Base-by-base conservation (phyloP, 768 basidiomycete genomes). In the Lactarius deliciosus region DNA sequence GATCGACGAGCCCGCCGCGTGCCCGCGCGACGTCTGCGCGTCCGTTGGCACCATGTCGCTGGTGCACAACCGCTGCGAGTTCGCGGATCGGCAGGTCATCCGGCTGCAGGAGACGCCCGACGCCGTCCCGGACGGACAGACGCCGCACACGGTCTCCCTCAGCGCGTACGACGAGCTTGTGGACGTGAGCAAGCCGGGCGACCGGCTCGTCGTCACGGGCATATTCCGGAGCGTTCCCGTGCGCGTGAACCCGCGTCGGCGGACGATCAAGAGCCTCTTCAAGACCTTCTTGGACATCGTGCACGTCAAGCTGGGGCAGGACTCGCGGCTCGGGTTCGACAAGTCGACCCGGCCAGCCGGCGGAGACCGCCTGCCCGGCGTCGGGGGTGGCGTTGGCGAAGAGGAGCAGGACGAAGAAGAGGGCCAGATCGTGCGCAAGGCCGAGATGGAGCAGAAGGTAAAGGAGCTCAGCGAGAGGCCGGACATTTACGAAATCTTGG, bases 131-230 rank as follows among this genome's bases (percentile, higher is more conserved):
- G 96, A 98, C 76, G 97, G 97, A 2, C 96, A 98, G 76, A 98
- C 97, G 0, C 97, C 97, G 0, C 96, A 98, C 71, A 98, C 96
- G 0, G 96, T 99, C 61, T 95, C 93, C 0, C 79, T 98, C 63
- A 96, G 95, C 75, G 92, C 93, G n/a, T 98, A 99, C 74, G 96
- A 99, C 74, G 97, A 99, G 75, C 86, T 99, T 4, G 96, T 98
- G 43, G 97, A 98, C 73, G 84, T 95, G n/a, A 77, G 90, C 50
- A 98, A 98, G 76, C 97, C 97, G 1, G 97, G 97, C 73, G 97
- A 98, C 76, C 83, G 97, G 13, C 81, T 99, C 38, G 78, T 90
- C 61, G 88, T 98, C 50, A 92, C 91, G 15, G 97, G 96, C 54
- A 95, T 99, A 72, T 98, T 94, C 82, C 83, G 97, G 64, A 94